A percentile compares a stretch with the other conserved stretches of the same genome.
These are phyloP conservation scores for Aspergillus floridensis DNA, from an alignment of 2,329 filamentous ascomycete genomes.

Conservation along the genomic window DNA sequence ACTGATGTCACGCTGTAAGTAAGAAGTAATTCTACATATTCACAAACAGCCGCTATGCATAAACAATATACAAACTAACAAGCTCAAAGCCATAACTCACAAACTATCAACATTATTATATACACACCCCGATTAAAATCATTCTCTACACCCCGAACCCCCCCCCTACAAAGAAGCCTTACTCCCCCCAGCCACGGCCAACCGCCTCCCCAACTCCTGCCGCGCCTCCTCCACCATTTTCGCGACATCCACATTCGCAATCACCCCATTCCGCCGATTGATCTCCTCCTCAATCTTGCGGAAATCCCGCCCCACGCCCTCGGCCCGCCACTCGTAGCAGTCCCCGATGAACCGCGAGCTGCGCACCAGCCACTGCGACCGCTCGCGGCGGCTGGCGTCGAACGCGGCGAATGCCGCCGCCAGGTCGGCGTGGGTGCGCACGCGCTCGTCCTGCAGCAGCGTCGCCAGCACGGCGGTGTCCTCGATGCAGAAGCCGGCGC, in stretches of 20 bases:
- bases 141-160: background rate
- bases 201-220: constrained; percentile 16
- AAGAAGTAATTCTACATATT: too few species aligned
- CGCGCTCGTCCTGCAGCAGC: constrained; percentile 25
- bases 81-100: too few species aligned
- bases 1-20: too few species aligned
- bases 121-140: background rate
- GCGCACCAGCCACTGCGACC: constrained; percentile 35
- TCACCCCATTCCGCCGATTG: constrained; percentile 18
- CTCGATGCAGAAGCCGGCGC: constrained; percentile 35
- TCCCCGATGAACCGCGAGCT: constrained; percentile 34
- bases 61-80: too few species aligned
- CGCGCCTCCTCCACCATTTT: constrained; percentile 28
- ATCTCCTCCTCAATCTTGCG: constrained; percentile 21
- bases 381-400: constrained; percentile 25
- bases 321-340: constrained; percentile 33
- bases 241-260: constrained; percentile 23
- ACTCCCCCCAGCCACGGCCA: background rate
- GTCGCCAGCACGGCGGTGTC: constrained; percentile 30
- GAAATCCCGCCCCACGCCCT: constrained; percentile 17
- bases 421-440: constrained; percentile 22
- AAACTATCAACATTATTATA: background rate
- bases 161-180: constrained; percentile 11
- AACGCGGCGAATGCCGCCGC: constrained; percentile 30
- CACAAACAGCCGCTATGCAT: too few species aligned